Evolutionary conservation across 139 green algal species (phyloP), one percentile per base, ranked within the genome.

Genomic region (Astrephomene gubernaculifera): DNA sequence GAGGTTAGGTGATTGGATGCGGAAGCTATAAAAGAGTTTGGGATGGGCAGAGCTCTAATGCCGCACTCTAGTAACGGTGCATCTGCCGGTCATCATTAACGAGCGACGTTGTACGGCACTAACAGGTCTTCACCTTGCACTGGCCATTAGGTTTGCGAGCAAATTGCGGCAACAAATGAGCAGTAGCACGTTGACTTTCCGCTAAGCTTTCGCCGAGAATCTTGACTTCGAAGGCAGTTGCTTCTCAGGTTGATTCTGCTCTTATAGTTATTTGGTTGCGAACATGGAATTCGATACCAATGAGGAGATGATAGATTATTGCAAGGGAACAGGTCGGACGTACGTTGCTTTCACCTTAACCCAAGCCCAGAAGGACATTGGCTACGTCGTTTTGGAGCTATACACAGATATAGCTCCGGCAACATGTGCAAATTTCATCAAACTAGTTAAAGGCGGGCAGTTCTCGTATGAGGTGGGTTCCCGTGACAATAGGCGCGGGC

Each of bases 341-440:
- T 86, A 79, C 36, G 49, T 68, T 25, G 25, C 49, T 8, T 45
- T 86, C 9, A 33, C 24, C 2, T 17, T 86, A 0, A 1, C 36
- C 8, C 79, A 86, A 36, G 64, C 65, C 12, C 45, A 25, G n/a
- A 73, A 39, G 49, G 63, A 67, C 14, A 25, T 78, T 31, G 79
- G 79, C 45, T 65, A 35, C 4, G 14, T 86, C 1, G 49, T 79
- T 0, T 49, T 86, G 31, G 79, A 86, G 36, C 65, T 86, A 4
- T 86, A 60, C 65, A 86, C 79, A 17, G 79, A 86, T 54, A 86
- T 86, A 41, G 64, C 65, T 24, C 79, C 79, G 43, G 65, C 43
- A 38, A 86, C 79, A 12, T 79, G 79, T n/a, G 65, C 45, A 27
- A 78, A 79, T 36, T 86, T 79, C 27, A 9, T 78, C 0, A 21